These are phyloP conservation scores for Mortierella sp. DNA, from an alignment of 371 early-diverging fungal genomes.

Conservation along the genomic window DNA sequence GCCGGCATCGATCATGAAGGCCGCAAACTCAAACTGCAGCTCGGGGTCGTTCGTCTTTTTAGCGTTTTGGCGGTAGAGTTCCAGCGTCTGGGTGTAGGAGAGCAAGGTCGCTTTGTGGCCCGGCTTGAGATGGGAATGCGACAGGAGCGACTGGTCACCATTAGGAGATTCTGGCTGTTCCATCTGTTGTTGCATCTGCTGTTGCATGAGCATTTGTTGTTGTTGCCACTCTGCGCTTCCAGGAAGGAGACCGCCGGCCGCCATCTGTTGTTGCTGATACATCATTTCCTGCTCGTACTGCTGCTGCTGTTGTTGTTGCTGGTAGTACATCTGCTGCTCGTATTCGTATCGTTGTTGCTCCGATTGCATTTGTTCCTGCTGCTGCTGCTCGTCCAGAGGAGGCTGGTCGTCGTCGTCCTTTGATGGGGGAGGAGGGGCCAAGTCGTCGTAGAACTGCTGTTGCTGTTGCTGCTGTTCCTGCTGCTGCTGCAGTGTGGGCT, in stretches of 20 bases:
- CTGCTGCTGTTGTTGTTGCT: constrained; percentile 43
- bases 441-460: constrained; percentile 25
- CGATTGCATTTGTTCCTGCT: constrained; percentile 27
- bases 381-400: constrained; percentile 1
- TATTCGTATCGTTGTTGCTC: constrained; percentile 34
- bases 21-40: constrained; percentile 88
- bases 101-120: constrained; percentile 77
- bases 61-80: constrained; percentile 85
- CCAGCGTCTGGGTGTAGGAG: constrained; percentile 79
- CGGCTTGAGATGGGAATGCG: constrained; percentile 76
- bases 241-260: constrained; percentile 15
- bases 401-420: constrained; percentile 2
- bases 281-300: constrained; percentile 46
- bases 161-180: constrained; percentile 43
- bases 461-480: constrained; percentile 27
- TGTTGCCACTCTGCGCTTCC: neutral
- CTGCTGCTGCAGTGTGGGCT: constrained; percentile 4
- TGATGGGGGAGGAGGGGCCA: neutral
- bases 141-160: constrained; percentile 62
- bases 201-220: constrained; percentile 15
- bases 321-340: constrained; percentile 32
- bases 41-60: constrained; percentile 87
- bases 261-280: constrained; percentile 42
- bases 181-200: constrained; percentile 26
- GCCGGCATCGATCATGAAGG: constrained; percentile 79